Conservation (phyloP, 768 basidiomycete genomes). For the Amanita pseudoporphyria region DNA sequence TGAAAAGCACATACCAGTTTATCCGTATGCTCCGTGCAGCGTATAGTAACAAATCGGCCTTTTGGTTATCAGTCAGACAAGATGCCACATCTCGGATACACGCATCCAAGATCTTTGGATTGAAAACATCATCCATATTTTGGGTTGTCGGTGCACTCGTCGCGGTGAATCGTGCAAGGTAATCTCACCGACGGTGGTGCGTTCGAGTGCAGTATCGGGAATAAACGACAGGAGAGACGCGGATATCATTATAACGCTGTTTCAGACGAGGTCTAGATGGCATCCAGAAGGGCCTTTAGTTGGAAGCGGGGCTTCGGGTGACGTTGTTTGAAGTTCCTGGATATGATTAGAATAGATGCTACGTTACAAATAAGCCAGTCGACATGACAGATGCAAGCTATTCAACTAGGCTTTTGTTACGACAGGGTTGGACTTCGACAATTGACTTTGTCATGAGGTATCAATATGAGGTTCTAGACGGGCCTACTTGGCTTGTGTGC, state of each 20-base stretch:
- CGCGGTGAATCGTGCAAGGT: too few relatives aligned
- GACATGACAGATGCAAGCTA: background rate
- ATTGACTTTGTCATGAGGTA: too few relatives aligned
- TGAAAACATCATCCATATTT: slow-evolving; percentile 60
- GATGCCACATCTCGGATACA: slow-evolving; percentile 60
- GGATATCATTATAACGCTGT: background rate
- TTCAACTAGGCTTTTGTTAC: background rate
- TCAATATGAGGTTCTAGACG: too few relatives aligned
- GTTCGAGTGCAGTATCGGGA: too few relatives aligned
- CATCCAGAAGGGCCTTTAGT: background rate
- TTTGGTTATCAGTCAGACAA: slow-evolving; percentile 52
- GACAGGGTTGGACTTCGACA: too few relatives aligned
- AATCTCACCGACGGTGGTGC: too few relatives aligned
- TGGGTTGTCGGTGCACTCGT: background rate
- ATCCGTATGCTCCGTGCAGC: slow-evolving; percentile 76
- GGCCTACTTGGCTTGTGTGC: too few relatives aligned
- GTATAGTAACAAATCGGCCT: slow-evolving; percentile 62
- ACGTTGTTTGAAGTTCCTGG: background rate
- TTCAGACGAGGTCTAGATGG: background rate
- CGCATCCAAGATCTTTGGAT: slow-evolving; percentile 69
- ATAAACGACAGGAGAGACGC: background rate
- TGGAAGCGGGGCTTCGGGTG: too few relatives aligned
- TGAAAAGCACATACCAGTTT: slow-evolving; percentile 62
- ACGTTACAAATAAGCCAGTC: too few relatives aligned
- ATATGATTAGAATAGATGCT: background rate